Base-by-base conservation (phyloP, 2,329 filamentous ascomycete genomes). In the Gremmenia infestans region DNA sequence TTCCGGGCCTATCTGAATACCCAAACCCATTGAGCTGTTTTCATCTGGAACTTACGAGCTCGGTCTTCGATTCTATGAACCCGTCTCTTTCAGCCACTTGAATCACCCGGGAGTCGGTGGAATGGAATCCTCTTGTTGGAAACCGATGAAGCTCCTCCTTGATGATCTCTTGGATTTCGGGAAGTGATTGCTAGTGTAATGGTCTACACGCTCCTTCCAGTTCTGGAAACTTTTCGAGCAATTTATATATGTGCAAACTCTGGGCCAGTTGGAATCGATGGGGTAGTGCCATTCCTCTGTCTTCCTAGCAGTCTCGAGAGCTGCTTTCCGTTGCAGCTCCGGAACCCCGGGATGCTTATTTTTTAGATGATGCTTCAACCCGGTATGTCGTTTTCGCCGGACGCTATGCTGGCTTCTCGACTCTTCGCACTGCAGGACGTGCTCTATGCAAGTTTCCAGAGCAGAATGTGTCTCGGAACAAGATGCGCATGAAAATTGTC, bases 221-320 rank as follows among this genome's bases (percentile, higher is more conserved):
- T 19, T 17, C 22, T 17, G 17, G n/a, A 50, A 50, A 17, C 37
- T 12, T 17, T 39, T 17, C 32, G 48, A 50, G 48, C 48, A 50
- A 19, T 23, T 50, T 5, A 22, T 15, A 50, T 50, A 50, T 4
- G 32, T 36, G 17, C 48, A 50, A 17, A 14, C 15, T 22, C 48
- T 50, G 11, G 48, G 48, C 48, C 48, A 50, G 32, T 39, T 14
- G 2, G 48, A 50, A 15, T 50, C 48, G 4, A 50, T 19, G 2
- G 48, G 48, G 48, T 50, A 50, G 17, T 50, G 28, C 48, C 48
- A 50, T 12, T 39, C 48, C 32, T 50, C 37, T 15, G 35, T 50
- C 11, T 11, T 36, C 22, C 15, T 50, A 5, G 23, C 32, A 3
- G 4, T 17, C 19, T 50, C 48, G 28, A 37, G 32, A 3, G 28